These are phyloP conservation scores for Zygnema cylindricum DNA, from an alignment of 139 green algal species.

Conservation along the genomic window DNA sequence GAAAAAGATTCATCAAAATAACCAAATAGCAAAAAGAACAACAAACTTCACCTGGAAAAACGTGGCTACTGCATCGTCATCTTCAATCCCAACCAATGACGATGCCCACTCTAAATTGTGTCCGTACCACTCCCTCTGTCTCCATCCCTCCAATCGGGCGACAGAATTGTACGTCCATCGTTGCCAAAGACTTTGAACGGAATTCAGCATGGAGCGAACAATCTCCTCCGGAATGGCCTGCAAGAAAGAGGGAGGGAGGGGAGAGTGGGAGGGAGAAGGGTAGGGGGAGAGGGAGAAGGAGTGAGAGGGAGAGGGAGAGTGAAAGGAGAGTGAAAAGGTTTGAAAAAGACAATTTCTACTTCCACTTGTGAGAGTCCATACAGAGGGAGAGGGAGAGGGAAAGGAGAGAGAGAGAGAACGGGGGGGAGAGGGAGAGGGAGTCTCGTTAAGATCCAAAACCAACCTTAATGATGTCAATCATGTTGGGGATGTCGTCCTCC, in stretches of 20 bases:
- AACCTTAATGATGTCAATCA: constrained; percentile 50
- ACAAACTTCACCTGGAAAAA: constrained; percentile 36
- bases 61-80: constrained; percentile 42
- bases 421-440: not conserved
- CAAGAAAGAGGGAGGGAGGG: not conserved
- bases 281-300: too few species aligned
- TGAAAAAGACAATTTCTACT: too few species aligned
- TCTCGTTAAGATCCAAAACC: too few species aligned
- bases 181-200: constrained; percentile 16
- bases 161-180: constrained; percentile 27
- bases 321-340: too few species aligned
- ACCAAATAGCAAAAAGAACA: too few species aligned
- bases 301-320: too few species aligned
- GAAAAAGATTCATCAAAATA: not conserved
- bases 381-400: too few species aligned
- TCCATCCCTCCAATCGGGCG: not conserved
- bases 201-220: constrained; percentile 2
- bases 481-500: constrained; percentile 45
- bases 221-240: constrained; percentile 1
- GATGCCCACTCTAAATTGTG: constrained; percentile 25
- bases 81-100: not conserved
- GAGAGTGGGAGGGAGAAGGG: too few species aligned
- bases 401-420: not conserved
- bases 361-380: too few species aligned
- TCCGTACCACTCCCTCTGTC: constrained; percentile 37